Evolutionary conservation across 2,329 filamentous ascomycete species (phyloP), one percentile per base, ranked within the genome.

Genomic region (Claviceps arundinis): DNA sequence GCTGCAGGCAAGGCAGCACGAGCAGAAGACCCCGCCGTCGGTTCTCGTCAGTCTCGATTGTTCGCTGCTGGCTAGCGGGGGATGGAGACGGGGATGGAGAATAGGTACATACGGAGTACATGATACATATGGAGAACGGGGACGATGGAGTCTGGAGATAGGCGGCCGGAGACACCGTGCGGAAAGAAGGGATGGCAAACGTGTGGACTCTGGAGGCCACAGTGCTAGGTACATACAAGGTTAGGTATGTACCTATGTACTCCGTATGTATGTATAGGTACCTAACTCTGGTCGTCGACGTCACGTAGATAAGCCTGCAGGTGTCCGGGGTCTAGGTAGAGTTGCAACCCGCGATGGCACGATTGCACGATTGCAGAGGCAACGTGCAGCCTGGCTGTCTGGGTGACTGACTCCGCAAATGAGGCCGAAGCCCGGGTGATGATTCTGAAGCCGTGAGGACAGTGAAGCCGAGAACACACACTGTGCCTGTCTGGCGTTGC

Each of bases 381-480:
- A 16, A 7, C 40, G 42, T 26, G 30, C 37, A 34, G 5, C 41
- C 22, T 19, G n/a, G n/a, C n/a, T n/a, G n/a, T n/a, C n/a, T n/a
- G 34, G 30, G 40, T 48, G 37, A 41, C 51, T 48, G 37, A 41
- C 51, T 55, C 54, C 55, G 53, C 52, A 51, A 56, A 52, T 50
- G 52, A 53, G 51, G 47, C 48, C 55, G 55, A 55, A 6, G 19
- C 34, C 34, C 19, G 17, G 24, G 37, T 38, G 22, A 14, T 41
- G 22, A 22, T 22, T 22, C 3, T 22, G 38, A 45, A 37, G 30
- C 30, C 30, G 30, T 34, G 30, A 34, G 9, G 13, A 47, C 44
- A 48, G 48, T 43, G 2, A 1, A 17, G 24, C 8, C 40, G 16
- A 19, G 4, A 2, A 3, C 1, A 8, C 17, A 40, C 52, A 53